Conservation (phyloP, 2,329 filamentous ascomycete genomes). For the Aspergillus novoparasiticus region DNA sequence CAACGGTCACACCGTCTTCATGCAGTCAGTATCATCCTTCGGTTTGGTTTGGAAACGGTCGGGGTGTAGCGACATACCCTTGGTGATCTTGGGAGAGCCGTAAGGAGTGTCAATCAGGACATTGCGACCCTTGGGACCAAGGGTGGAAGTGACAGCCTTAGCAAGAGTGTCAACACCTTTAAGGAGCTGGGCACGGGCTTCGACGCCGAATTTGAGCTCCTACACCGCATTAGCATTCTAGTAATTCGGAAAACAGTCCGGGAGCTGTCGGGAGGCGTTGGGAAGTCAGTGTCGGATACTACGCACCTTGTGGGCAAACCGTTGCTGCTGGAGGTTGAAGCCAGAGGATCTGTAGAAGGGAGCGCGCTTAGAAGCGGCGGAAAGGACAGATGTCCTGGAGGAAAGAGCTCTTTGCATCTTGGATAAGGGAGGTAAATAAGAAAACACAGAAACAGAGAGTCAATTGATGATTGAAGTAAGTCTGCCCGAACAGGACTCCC, state of each 20-base stretch:
- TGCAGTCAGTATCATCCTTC: constrained; percentile 23
- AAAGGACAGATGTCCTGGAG: constrained; percentile 79
- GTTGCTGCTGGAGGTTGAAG: constrained; percentile 79
- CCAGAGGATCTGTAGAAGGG: constrained; percentile 64
- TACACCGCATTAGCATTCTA: constrained; percentile 40
- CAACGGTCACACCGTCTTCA: constrained; percentile 83
- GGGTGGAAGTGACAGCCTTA: constrained; percentile 91
- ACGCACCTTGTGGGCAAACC: constrained; percentile 95
- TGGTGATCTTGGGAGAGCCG: constrained; percentile 98
- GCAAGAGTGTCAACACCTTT: constrained; percentile 96
- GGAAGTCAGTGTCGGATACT: not conserved
- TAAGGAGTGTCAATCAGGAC: constrained; percentile 98
- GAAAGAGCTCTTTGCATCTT: constrained; percentile 96
- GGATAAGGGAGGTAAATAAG: constrained; percentile 32
- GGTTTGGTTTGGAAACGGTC: not conserved
- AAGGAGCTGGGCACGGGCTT: constrained; percentile 84
- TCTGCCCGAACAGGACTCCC: constrained; percentile 39
- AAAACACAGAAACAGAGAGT: constrained; percentile 25
- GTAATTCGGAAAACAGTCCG: constrained; percentile 18
- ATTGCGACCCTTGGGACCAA: constrained; percentile 97
- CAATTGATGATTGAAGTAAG: constrained; percentile 24
- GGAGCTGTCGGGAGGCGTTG: not conserved
- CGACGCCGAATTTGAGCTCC: constrained; percentile 98
- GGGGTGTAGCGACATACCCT: constrained; percentile 66
- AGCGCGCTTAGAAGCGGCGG: constrained; percentile 59